These are phyloP conservation scores for Lepiota subincarnata DNA, from an alignment of 768 basidiomycete genomes.

Conservation along the genomic window DNA sequence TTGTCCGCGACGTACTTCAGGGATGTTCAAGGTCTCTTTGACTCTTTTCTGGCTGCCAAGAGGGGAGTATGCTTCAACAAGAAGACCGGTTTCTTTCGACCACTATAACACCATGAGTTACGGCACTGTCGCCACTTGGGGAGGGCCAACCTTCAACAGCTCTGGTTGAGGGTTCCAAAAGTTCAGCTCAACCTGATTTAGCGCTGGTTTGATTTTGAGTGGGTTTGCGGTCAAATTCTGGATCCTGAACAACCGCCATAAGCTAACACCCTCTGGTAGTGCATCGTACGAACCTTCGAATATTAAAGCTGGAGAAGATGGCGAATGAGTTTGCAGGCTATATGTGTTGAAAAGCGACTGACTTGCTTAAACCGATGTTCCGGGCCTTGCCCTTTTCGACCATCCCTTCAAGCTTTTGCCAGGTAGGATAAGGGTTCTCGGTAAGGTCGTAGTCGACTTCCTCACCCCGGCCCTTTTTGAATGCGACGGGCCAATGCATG, in stretches of 20 bases:
- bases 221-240: constrained; percentile 60
- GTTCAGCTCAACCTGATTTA: constrained; percentile 78
- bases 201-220: constrained; percentile 56
- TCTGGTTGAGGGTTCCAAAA: constrained; percentile 78
- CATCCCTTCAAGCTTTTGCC: constrained; percentile 76
- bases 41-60: constrained; percentile 62
- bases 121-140: background rate
- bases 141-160: constrained; percentile 51
- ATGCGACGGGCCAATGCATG: constrained; percentile 63
- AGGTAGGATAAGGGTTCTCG: constrained; percentile 70
- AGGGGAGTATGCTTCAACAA: constrained; percentile 77
- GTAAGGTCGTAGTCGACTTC: constrained; percentile 55
- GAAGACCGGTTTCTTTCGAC: constrained; percentile 58
- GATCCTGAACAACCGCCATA: constrained; percentile 32
- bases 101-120: constrained; percentile 35
- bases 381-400: constrained; percentile 72
- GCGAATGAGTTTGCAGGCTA: background rate
- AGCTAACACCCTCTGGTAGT: background rate
- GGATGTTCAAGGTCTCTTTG: constrained; percentile 50
- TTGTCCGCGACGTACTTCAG: constrained; percentile 35
- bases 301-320: constrained; percentile 48
- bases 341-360: constrained; percentile 4
- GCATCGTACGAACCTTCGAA: constrained; percentile 36
- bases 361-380: constrained; percentile 87
- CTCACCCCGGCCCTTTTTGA: constrained; percentile 45